Conservation (phyloP, 2,329 filamentous ascomycete genomes). For the Stromatinia cepivora region DNA sequence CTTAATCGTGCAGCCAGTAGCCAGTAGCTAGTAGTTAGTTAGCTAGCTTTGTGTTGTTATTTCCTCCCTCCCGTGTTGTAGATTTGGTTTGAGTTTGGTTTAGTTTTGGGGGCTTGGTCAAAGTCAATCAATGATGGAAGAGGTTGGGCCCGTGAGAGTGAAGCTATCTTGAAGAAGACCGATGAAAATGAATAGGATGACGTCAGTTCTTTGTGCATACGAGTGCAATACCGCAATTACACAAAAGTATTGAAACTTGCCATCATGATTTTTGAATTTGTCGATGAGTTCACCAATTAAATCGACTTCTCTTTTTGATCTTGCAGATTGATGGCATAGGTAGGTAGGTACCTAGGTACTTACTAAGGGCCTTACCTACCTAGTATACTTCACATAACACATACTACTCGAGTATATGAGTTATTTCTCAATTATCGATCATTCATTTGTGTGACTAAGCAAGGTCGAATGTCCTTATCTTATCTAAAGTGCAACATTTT, state of each 20-base stretch:
- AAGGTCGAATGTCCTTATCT: not conserved
- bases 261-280: no score
- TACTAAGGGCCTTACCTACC: no score
- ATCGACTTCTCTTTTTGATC: no score
- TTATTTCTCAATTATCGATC: not conserved
- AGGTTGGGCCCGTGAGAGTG: not conserved
- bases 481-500: not conserved
- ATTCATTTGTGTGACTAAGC: constrained; percentile 1
- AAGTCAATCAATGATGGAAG: not conserved
- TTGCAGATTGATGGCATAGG: no score
- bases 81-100: not conserved
- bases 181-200: not conserved
- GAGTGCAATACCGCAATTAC: no score
- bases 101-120: constrained; percentile 1
- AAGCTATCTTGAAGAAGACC: not conserved
- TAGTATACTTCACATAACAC: not conserved
- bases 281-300: no score
- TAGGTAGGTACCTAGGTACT: not conserved
- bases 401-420: no score
- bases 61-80: not conserved
- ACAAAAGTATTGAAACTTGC: no score
- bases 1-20: not conserved
- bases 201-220: not conserved
- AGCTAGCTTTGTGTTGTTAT: not conserved
- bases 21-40: not conserved